Evolutionary conservation across 768 basidiomycete species (phyloP).

Genomic region (Termitomyces bulborhizus): DNA sequence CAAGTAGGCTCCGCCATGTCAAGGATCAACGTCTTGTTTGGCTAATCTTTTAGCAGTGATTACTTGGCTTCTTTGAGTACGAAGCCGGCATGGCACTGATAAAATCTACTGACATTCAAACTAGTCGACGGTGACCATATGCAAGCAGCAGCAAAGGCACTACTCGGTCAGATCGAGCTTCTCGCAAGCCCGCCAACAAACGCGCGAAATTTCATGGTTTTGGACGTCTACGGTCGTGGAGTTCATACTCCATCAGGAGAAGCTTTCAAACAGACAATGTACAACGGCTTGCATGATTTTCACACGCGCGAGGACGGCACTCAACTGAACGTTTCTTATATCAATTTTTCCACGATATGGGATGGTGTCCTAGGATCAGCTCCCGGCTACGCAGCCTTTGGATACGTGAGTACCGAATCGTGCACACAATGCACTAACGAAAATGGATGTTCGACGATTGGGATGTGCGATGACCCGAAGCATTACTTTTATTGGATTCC

Average conservation of each 20-base stretch:
- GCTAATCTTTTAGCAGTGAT: constrained; percentile 24
- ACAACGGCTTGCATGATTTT: constrained; percentile 31
- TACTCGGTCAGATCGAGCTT: constrained; percentile 37
- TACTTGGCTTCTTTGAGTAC: constrained; percentile 36
- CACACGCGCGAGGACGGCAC: constrained; percentile 20
- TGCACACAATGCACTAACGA: constrained; percentile 26
- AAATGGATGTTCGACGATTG: constrained; percentile 24
- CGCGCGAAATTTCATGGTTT: constrained; percentile 41
- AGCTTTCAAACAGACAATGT: constrained; percentile 40
- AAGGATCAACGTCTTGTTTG: neutral
- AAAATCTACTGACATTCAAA: neutral
- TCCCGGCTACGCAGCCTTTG: constrained; percentile 43
- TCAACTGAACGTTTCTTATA: constrained; percentile 35
- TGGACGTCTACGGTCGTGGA: constrained; percentile 47
- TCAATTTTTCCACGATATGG: constrained; percentile 45
- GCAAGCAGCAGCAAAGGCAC: constrained; percentile 33
- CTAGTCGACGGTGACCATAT: constrained; percentile 37
- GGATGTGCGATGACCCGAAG: constrained; percentile 33
- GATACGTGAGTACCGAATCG: constrained; percentile 34
- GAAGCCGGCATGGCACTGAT: neutral
- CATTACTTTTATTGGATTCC: constrained; percentile 50
- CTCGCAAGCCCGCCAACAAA: constrained; percentile 46
- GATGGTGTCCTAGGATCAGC: constrained; percentile 35
- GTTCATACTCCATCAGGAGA: constrained; percentile 32
- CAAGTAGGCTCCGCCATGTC: constrained; percentile 27